Evolutionary conservation across 257 asterid species (phyloP).

Genomic region (Rauvolfia tetraphylla): DNA sequence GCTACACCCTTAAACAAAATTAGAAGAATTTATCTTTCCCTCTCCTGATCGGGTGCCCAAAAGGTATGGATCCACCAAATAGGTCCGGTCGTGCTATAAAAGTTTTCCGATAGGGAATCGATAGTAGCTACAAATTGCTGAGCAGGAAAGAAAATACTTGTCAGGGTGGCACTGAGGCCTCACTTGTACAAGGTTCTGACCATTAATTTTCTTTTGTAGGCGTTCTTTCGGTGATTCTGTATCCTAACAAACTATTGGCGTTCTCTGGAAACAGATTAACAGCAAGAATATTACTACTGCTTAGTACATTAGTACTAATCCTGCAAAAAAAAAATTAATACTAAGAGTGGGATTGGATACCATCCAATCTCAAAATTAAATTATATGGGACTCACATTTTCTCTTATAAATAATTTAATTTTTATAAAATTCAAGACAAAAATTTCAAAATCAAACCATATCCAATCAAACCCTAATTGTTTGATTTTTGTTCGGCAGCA

Average conservation of each 20-base stretch:
- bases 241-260: neutral
- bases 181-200: neutral
- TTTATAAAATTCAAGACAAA: too few relatives aligned
- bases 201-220: neutral
- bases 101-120: slow-evolving; percentile 7
- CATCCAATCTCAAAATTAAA: too few relatives aligned
- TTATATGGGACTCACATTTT: too few relatives aligned
- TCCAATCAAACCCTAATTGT: too few relatives aligned
- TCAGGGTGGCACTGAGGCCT: neutral
- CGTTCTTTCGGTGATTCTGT: slow-evolving; percentile 7
- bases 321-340: too few relatives aligned
- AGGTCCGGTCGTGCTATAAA: neutral
- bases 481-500: neutral
- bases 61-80: neutral
- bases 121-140: slow-evolving; percentile 8
- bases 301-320: neutral
- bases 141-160: neutral
- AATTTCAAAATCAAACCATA: too few relatives aligned
- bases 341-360: too few relatives aligned
- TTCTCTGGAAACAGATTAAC: neutral
- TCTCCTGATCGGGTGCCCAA: neutral
- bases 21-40: too few relatives aligned
- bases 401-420: too few relatives aligned
- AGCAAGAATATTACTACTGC: neutral
- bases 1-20: too few relatives aligned